Conservation (phyloP, 2,329 filamentous ascomycete genomes). For the Neofusicoccum cordaticola region DNA sequence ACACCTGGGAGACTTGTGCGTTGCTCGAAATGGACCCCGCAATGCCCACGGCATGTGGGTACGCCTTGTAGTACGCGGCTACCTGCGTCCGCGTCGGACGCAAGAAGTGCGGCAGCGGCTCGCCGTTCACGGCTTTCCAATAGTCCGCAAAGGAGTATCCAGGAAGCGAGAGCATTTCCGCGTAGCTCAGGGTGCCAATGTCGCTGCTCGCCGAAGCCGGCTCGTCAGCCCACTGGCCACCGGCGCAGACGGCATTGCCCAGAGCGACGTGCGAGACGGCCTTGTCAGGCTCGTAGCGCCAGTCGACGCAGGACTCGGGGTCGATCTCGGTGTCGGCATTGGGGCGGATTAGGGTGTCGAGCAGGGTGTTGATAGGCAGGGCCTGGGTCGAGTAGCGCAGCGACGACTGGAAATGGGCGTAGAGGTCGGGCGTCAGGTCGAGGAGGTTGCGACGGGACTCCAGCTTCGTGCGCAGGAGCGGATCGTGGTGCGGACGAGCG, state of each 20-base stretch:
- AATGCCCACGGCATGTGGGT: conserved; percentile 54
- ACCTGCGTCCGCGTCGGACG: conserved; percentile 55
- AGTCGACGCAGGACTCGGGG: conserved; percentile 52
- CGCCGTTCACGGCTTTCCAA: conserved; percentile 42
- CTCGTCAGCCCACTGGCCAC: conserved; percentile 60
- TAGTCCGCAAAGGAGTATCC: conserved; percentile 58
- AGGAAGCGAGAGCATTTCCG: conserved; percentile 59
- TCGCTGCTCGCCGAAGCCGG: conserved; percentile 52
- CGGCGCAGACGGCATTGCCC: conserved; percentile 50
- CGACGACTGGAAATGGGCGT: conserved; percentile 58
- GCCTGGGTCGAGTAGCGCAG: conserved; percentile 62
- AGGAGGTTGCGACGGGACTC: conserved; percentile 47
- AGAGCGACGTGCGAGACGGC: conserved; percentile 55
- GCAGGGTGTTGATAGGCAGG: conserved; percentile 57
- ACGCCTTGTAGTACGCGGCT: conserved; percentile 54
- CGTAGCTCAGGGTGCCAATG: conserved; percentile 61
- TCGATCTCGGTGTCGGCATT: conserved; percentile 58
- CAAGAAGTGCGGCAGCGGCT: conserved; percentile 50
- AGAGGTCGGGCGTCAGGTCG: conserved; percentile 49
- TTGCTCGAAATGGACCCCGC: conserved; percentile 45
- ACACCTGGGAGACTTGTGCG: conserved; percentile 43
- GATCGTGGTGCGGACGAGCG: conserved; percentile 55
- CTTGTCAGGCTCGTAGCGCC: conserved; percentile 51
- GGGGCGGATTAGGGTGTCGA: conserved; percentile 59
- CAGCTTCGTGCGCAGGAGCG: conserved; percentile 56